Evolutionary conservation across 176 grass and related monocot species (phyloP), one percentile per base, ranked within the genome.

Genomic region (Aegilops bicornis): DNA sequence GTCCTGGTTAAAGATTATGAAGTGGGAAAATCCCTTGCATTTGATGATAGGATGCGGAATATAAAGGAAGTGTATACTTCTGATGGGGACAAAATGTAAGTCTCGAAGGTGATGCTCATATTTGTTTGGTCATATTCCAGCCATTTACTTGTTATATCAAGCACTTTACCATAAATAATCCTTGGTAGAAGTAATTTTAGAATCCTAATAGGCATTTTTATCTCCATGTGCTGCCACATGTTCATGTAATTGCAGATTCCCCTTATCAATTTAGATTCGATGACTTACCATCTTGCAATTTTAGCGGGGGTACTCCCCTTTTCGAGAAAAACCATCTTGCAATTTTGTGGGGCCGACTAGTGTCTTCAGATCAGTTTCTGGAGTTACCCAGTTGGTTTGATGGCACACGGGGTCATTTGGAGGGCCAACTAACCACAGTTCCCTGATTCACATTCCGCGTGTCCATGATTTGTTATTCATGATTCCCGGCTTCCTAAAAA

Each of bases 11-110:
- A n/a, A 73, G 91, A 98, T 59, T 87, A 98, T 87, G 88, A 89
- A 92, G 77, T 76, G 17, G 96, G 84, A 48, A 95, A 79, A 78
- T 93, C 88, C 82, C 81, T 98, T 86, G 96, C 93, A 86, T 98
- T 98, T 88, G 91, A 95, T 39, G 54, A 87, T 80, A 80, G 84
- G 66, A 85, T 93, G 64, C 71, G 25, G 36, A 98, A 98, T 87
- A 20, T 95, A 86, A 98, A 92, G 86, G 95, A 98, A 69, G 95
- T 95, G 50, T 98, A 93, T 85, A 91, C 91, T 77, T 93, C 91
- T 68, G 91, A 98, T 93, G 95, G 95, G 39, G 93, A 35, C 74
- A 95, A 70, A 91, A 90, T 98, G 95, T 93, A 98, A 85, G 85
- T 83, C 14, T 81, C 22, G 27, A 45, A 69, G 54, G 52, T 65